Percentiles rank a stretch among this genome's conserved stretches.
Conservation (phyloP, 1,284 basidiomycete species). For the Irpex rosettiformis region DNA sequence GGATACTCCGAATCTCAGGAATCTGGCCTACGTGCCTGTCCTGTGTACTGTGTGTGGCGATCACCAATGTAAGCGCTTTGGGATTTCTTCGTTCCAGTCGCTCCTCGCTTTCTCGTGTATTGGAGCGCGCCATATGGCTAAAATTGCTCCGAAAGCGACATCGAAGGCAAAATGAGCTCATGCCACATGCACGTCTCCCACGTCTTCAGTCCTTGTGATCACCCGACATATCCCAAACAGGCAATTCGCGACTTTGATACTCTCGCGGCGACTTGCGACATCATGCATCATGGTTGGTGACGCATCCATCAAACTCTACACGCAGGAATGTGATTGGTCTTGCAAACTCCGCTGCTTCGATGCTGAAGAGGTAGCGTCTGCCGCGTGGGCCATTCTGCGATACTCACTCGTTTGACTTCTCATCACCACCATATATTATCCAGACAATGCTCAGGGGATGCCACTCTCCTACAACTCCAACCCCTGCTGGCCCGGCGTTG, state of each 20-base stretch:
- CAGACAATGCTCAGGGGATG: slow-evolving; percentile 15
- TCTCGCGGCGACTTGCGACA: background rate
- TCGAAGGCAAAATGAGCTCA: too few species aligned
- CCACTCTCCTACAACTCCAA: slow-evolving; percentile 24
- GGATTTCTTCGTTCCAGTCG: too few species aligned
- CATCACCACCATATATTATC: background rate
- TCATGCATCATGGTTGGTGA: background rate
- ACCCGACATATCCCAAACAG: background rate
- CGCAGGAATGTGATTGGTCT: background rate
- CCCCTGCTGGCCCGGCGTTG: slow-evolving; percentile 18
- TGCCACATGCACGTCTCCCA: background rate
- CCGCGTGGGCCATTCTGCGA: background rate
- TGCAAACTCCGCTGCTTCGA: background rate
- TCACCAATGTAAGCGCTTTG: too few species aligned
- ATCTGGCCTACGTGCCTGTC: too few species aligned
- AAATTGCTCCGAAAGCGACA: too few species aligned
- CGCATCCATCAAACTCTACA: background rate
- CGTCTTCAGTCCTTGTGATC: background rate
- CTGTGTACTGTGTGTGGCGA: too few species aligned
- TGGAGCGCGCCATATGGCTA: too few species aligned
- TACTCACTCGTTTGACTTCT: background rate
- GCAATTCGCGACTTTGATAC: background rate
- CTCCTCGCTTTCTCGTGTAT: too few species aligned
- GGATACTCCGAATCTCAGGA: too few species aligned
- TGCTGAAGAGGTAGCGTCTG: background rate